Conservation (phyloP, 495 filamentous ascomycete species). For the Podospora australis region DNA sequence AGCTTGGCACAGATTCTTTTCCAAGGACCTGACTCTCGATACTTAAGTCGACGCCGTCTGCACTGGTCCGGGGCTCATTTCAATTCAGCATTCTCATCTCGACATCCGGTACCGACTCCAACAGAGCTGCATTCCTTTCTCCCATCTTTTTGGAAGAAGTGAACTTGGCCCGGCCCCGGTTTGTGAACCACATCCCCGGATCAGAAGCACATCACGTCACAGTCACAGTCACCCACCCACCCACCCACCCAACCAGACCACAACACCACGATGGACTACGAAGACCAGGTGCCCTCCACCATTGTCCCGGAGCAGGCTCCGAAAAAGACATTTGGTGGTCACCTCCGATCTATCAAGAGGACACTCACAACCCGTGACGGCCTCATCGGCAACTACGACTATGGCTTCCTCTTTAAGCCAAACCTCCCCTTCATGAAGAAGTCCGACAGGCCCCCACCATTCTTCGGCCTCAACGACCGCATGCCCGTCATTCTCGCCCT, state of each 20-base stretch:
- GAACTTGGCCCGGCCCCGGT: too few species aligned
- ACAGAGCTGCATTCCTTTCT: too few species aligned
- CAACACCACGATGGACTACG: conserved; percentile 36
- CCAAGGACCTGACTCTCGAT: too few species aligned
- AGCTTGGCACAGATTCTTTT: too few species aligned
- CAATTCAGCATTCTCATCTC: too few species aligned
- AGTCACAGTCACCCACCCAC: not conserved
- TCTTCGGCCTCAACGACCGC: conserved; percentile 79
- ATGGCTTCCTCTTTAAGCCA: conserved; percentile 63
- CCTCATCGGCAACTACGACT: conserved; percentile 80
- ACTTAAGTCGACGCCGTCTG: too few species aligned
- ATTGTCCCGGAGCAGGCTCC: conserved; percentile 32
- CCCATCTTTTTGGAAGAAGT: too few species aligned
- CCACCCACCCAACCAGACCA: not conserved
- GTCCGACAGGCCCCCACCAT: conserved; percentile 57
- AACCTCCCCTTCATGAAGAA: conserved; percentile 79
- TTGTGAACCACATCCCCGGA: not conserved
- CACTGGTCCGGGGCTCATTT: too few species aligned
- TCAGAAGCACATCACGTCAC: not conserved
- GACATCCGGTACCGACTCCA: too few species aligned
- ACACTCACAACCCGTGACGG: conserved; percentile 56
- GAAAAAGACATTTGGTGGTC: conserved; percentile 26
- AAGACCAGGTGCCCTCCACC: conserved; percentile 40
- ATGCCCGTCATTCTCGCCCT: conserved; percentile 77
- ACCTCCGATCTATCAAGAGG: conserved; percentile 24